Percentiles rank a stretch among this genome's conserved stretches.
Evolutionary conservation across 768 basidiomycete species (phyloP).

Genomic region (Pleurotus platypus): DNA sequence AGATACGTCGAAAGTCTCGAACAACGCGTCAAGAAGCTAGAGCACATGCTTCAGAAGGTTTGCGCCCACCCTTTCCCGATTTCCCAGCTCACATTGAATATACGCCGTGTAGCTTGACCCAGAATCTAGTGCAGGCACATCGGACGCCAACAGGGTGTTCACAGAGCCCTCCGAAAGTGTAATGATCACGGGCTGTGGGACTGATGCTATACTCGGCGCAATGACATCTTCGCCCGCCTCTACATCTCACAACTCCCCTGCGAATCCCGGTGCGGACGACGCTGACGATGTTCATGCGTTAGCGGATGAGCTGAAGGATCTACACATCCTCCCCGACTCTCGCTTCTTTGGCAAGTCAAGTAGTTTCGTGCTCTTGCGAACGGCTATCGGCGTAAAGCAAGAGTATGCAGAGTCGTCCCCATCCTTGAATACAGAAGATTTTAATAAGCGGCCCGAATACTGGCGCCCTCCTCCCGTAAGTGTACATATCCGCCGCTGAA

Average conservation of each 20-base stretch:
- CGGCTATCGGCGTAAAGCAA: constrained; percentile 57
- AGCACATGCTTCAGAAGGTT: constrained; percentile 47
- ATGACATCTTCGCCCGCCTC: not conserved
- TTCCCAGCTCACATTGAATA: not conserved
- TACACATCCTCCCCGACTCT: constrained; percentile 33
- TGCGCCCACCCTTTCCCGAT: constrained; percentile 6
- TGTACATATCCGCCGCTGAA: too few relatives aligned
- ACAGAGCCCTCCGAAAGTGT: constrained; percentile 1
- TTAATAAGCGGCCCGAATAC: constrained; percentile 28
- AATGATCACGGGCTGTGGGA: not conserved
- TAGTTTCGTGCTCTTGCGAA: constrained; percentile 48
- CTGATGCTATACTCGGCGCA: not conserved
- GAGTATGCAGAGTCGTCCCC: constrained; percentile 35
- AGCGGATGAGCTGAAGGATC: constrained; percentile 29
- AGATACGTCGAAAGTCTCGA: constrained; percentile 64
- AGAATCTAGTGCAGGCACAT: constrained; percentile 53
- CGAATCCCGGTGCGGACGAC: constrained; percentile 23
- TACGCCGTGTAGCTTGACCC: constrained; percentile 53
- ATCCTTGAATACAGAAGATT: constrained; percentile 10
- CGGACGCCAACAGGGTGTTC: constrained; percentile 39
- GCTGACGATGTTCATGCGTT: constrained; percentile 26
- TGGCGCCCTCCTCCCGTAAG: constrained; percentile 19
- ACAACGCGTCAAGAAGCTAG: constrained; percentile 56
- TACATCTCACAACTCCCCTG: constrained; percentile 8
- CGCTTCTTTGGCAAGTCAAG: constrained; percentile 58